These are phyloP conservation scores for Aspergillus carlsbadensis DNA, from an alignment of 495 filamentous ascomycete species.

Conservation along the genomic window DNA sequence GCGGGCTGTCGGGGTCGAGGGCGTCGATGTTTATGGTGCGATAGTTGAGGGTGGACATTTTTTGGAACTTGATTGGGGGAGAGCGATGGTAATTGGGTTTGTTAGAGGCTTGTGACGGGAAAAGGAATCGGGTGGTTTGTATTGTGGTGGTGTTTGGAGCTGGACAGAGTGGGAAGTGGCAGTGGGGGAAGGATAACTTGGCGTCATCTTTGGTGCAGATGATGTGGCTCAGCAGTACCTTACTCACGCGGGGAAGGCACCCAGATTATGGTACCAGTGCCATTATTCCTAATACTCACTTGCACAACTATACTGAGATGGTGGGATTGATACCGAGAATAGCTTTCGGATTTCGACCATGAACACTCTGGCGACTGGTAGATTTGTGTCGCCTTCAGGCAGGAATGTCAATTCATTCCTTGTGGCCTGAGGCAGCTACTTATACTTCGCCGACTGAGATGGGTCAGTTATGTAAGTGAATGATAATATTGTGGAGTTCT, in stretches of 20 bases:
- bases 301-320: background rate
- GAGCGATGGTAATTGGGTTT: background rate
- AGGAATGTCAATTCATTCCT: too few species aligned
- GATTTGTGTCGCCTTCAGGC: too few species aligned
- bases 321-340: too few species aligned
- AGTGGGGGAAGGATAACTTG: background rate
- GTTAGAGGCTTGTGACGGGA: background rate
- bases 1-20: slow-evolving; percentile 79
- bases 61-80: slow-evolving; percentile 8
- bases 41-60: slow-evolving; percentile 68
- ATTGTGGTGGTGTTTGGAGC: background rate
- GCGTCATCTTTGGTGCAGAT: slow-evolving; percentile 3
- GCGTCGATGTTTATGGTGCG: slow-evolving; percentile 93
- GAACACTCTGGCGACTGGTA: too few species aligned
- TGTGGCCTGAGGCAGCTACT: background rate
- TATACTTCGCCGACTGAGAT: too few species aligned
- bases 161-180: background rate
- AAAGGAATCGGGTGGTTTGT: background rate
- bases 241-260: slow-evolving; percentile 6
- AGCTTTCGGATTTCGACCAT: too few species aligned
- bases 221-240: background rate
- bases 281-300: too few species aligned
- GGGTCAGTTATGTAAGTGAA: too few species aligned
- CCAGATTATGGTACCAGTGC: background rate
- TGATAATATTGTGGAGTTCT: too few species aligned